Base-by-base conservation (phyloP, 1,284 basidiomycete genomes). In the Microbotryum saponariae region DNA sequence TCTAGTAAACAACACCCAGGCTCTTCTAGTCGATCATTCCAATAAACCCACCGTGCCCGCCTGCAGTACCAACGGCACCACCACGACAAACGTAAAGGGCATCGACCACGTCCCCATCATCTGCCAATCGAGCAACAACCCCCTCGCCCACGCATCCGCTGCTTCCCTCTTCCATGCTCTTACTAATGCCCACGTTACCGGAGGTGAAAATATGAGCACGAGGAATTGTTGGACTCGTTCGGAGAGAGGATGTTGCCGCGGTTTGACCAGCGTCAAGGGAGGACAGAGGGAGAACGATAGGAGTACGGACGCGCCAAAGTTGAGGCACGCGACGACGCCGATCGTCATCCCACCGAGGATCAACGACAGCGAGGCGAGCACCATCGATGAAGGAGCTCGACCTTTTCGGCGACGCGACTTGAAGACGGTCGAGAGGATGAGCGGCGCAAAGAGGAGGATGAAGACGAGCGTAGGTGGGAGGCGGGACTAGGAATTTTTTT, bases 271-370 rank as follows among this genome's bases (percentile, higher is more conserved):
- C 23, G 37, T 31, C 46, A 21, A 49, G 55, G 25, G 48, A 66
- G 56, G 21, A 56, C 46, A 1, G 63, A 70, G 59, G 62, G 68
- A 57, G 66, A 73, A 56, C 48, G 73, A 56, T 42, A 70, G 46
- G 21, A 59, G 12, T 23, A 60, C 47, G 2, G 70, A 64, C 16
- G 64, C 49, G 27, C 65, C 63, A n/a, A 67, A 67, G 52, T 94
- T 96, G 72, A 93, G 83, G 63, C 93, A 85, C 6, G 89, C 86
- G 21, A 84, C 85, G 52, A 89, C 83, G 27, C 90, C 89, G 69
- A 94, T 84, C 61, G 91, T 79, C 6, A 89, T 85, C 18, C 90
- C 89, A 52, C 87, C 82, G 55, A 88, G 74, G 75, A 91, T 85
- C 54, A 91, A 79, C 72, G 85, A 85, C 67, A 88, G 76, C 2